Evolutionary conservation across 2,329 filamentous ascomycete species (phyloP), one percentile per base, ranked within the genome.

Genomic region (Capronia americana): DNA sequence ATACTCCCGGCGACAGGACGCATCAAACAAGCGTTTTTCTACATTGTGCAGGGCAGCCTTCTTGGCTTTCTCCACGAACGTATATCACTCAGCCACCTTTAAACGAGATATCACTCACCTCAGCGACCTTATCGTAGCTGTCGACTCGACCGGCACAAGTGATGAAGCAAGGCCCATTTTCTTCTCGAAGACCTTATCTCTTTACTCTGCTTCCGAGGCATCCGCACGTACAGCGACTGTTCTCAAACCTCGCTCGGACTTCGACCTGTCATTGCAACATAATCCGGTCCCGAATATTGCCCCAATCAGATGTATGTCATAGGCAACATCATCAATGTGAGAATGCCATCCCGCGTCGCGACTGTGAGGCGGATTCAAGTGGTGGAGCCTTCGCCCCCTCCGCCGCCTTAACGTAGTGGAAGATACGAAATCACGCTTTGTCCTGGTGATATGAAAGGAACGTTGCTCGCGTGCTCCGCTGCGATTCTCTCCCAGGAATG

Each of bases 1-100:
- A 32, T 11, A 32, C 8, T 11, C 30, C 30, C 8, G 8, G 10
- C 8, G 30, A 32, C 8, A 2, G 8, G 30, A 32, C 30, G 30
- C 30, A 32, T 32, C 32, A 34, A 10, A 34, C 10, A 11, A 34
- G 32, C 10, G 12, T 34, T 34, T 34, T 2, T 34, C 32, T 34
- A 34, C 32, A 10, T 34, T 34, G 32, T 12, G 32, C 32, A 34
- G 32, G 8, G 32, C 10, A 11, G 11, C 4, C 5, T 17, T 5
- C 56, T n/a, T 17, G 10, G 41, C 11, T 46, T 38, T 26, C 56
- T 26, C 34, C 34, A 58, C 20, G 4, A n/a, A 46, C 4, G n/a
- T 48, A 46, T 58, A 51, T 53, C 57, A 60, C 57, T 60, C 57
- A 60, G 44, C 57, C 41, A 32, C 41, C n/a, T 51, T 41, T 50